phyloP scores from a whole-genome alignment of 345 rosid genomes.

The Arabidopsis suecica region DNA sequence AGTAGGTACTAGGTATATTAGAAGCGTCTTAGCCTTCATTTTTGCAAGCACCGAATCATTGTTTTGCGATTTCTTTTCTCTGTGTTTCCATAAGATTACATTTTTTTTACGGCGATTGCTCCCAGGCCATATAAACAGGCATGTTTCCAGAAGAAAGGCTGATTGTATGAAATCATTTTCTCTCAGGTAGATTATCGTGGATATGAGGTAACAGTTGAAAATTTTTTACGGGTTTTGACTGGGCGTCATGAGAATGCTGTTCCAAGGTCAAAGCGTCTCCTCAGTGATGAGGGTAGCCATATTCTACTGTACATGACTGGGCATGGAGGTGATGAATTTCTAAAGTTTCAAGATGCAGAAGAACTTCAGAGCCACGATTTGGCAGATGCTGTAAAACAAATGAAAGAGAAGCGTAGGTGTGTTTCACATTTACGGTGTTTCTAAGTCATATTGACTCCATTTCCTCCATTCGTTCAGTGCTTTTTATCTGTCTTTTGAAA shows the following conservation, averaged over 20 bases:
- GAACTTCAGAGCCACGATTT: conserved; percentile 99
- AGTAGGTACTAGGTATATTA: neutral
- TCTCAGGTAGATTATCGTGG: conserved; percentile 97
- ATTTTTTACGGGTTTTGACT: conserved; percentile 87
- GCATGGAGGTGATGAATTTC: conserved; percentile 97
- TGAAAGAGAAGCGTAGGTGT: conserved; percentile 95
- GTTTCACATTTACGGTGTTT: conserved; percentile 28
- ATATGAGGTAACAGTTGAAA: conserved; percentile 95
- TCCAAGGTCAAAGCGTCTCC: conserved; percentile 98
- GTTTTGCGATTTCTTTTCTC: neutral
- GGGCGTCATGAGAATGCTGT: conserved; percentile 92
- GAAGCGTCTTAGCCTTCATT: conserved; percentile 1
- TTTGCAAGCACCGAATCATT: neutral
- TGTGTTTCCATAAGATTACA: neutral
- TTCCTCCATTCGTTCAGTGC: conserved; percentile 3
- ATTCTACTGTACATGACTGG: conserved; percentile 98
- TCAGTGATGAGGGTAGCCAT: conserved; percentile 99
- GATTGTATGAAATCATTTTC: conserved; percentile 43
- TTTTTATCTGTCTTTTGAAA: conserved; percentile 2
- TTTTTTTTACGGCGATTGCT: neutral
- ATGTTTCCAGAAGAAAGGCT: conserved; percentile 15
- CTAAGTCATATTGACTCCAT: conserved; percentile 6
- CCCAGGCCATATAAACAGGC: neutral
- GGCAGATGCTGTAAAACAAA: conserved; percentile 99
- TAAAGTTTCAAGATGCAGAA: conserved; percentile 95